Conservation (phyloP, 352 stramenopile species). For the Globisporangium splendens region DNA sequence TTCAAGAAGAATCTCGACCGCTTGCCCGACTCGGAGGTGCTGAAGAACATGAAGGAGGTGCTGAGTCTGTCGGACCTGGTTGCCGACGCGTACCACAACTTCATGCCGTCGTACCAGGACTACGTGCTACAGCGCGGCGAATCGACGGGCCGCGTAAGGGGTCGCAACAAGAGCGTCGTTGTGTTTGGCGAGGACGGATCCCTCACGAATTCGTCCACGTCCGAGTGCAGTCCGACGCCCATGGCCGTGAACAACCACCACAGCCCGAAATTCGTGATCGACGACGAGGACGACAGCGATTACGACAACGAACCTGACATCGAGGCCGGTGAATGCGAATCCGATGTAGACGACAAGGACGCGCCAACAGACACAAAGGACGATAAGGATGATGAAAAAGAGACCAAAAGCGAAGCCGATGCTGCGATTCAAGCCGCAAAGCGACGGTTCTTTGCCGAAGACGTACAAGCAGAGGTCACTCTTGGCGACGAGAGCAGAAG, state of each 20-base stretch:
- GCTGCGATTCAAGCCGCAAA: not conserved
- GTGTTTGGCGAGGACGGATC: constrained; percentile 41
- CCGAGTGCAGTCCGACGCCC: constrained; percentile 50
- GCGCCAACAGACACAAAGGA: too few species aligned
- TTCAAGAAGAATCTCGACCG: constrained; percentile 79
- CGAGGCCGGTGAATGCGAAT: constrained; percentile 5
- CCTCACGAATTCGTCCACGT: constrained; percentile 31
- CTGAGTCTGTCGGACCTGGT: constrained; percentile 77
- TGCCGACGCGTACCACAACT: constrained; percentile 84
- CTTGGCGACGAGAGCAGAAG: not conserved
- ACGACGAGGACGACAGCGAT: constrained; percentile 58
- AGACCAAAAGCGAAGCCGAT: not conserved
- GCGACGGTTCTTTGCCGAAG: constrained; percentile 13
- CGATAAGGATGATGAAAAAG: not conserved
- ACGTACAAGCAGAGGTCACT: constrained; percentile 1
- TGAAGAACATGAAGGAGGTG: constrained; percentile 89
- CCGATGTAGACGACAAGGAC: not conserved
- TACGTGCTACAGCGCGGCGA: constrained; percentile 81
- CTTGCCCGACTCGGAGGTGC: constrained; percentile 72
- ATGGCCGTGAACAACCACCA: constrained; percentile 52
- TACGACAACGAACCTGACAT: constrained; percentile 17
- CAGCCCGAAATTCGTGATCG: constrained; percentile 66
- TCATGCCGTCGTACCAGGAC: constrained; percentile 82
- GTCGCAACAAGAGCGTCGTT: constrained; percentile 31
- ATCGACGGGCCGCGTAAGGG: constrained; percentile 28